These are phyloP conservation scores for Eutypella sp. DNA, from an alignment of 2,329 filamentous ascomycete genomes.

Conservation along the genomic window DNA sequence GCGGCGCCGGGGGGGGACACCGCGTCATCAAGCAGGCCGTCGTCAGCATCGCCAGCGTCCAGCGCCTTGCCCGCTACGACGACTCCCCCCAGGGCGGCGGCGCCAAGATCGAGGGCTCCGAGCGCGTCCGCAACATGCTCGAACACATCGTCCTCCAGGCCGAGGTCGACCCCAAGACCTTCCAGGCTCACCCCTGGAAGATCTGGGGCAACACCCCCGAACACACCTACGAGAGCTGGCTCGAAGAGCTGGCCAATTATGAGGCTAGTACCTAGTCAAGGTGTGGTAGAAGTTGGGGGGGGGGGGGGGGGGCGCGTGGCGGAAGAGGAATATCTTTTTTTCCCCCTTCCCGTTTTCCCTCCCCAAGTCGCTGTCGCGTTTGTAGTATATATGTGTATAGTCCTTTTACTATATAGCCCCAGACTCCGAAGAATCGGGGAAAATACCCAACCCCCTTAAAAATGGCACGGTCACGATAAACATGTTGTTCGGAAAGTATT, in stretches of 20 bases:
- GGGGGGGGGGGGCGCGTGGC: no score
- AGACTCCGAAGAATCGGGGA: no score
- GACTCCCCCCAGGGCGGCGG: slow-evolving; percentile 28
- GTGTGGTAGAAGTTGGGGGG: no score
- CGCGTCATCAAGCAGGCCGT: slow-evolving; percentile 55
- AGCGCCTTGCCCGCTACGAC: slow-evolving; percentile 44
- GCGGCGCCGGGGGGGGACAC: slow-evolving; percentile 29
- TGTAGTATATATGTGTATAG: no score
- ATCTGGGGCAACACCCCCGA: slow-evolving; percentile 60
- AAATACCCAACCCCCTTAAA: no score
- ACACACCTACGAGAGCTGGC: slow-evolving; percentile 41
- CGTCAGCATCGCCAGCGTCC: slow-evolving; percentile 54
- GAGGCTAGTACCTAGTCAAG: no score
- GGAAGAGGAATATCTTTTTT: no score
- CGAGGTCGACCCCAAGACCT: slow-evolving; percentile 39
- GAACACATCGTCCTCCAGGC: slow-evolving; percentile 63
- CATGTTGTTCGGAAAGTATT: no score
- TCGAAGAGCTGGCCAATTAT: slow-evolving; percentile 16
- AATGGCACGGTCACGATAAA: no score
- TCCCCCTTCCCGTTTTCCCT: no score
- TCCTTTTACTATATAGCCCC: no score
- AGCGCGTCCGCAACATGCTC: slow-evolving; percentile 47
- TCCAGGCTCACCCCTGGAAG: slow-evolving; percentile 50
- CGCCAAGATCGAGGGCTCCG: slow-evolving; percentile 38
- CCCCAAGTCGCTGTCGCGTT: no score